Percentiles rank a stretch among this genome's conserved stretches.
Conservation (phyloP, 2,329 filamentous ascomycete species). For the Colletotrichum paranaense region DNA sequence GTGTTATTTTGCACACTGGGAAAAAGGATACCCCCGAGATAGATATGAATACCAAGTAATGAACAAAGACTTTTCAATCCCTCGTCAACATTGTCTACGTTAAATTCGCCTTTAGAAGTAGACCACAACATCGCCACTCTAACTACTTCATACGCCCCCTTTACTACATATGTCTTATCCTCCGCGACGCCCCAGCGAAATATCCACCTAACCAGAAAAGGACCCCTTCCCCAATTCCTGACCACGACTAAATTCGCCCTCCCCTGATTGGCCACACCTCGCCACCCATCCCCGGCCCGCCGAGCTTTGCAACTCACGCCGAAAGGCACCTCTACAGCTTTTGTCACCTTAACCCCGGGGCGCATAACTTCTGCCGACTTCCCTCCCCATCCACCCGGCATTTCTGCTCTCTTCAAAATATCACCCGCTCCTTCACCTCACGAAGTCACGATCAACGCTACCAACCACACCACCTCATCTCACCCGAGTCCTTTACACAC, state of each 20-base stretch:
- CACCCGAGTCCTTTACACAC: slow-evolving; percentile 9
- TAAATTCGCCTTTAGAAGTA: no score
- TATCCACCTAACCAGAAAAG: background rate
- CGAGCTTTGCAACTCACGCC: slow-evolving; percentile 17
- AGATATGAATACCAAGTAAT: background rate
- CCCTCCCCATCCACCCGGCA: slow-evolving; percentile 38
- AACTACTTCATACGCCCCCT: background rate
- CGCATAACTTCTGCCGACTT: slow-evolving; percentile 34
- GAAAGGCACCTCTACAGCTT: slow-evolving; percentile 9
- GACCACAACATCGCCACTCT: background rate
- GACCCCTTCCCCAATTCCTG: slow-evolving; percentile 13
- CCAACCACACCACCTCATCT: background rate
- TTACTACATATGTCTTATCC: background rate
- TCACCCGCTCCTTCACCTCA: background rate
- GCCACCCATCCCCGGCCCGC: slow-evolving; percentile 23
- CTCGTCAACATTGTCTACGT: background rate
- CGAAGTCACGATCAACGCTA: background rate
- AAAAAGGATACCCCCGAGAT: slow-evolving; percentile 9
- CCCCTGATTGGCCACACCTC: slow-evolving; percentile 24
- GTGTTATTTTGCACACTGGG: background rate
- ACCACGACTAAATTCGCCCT: slow-evolving; percentile 22
- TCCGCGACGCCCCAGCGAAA: background rate
- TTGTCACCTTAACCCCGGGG: slow-evolving; percentile 2
- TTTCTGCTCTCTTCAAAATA: slow-evolving; percentile 40
- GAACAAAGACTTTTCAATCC: background rate